Base-by-base conservation (phyloP, 495 filamentous ascomycete genomes). In the Aspergillus heteromorphus region DNA sequence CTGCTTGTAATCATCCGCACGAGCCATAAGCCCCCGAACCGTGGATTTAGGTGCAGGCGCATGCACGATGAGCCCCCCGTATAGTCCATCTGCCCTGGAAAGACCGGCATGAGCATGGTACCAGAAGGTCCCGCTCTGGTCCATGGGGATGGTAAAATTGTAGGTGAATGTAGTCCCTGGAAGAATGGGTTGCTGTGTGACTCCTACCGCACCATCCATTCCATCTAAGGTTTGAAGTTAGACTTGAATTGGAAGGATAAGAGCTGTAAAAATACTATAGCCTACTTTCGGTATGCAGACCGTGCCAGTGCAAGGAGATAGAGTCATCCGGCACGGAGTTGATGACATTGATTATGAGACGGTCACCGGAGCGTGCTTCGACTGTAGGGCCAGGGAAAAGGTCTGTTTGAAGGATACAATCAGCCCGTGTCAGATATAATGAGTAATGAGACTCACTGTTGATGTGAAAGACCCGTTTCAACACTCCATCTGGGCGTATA, bases 41-140 rank as follows among this genome's bases (percentile, higher is more conserved):
- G 63, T 62, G 9, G 68, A 57, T 34, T 51, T 63, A 25, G 65
- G 55, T 6, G 53, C 59, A 3, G 84, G 82, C 48, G 89, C 81
- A 54, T 91, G 81, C 19, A 93, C 73, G 29, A 92, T 79, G 16
- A 93, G 64, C 1, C 87, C 80, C 0, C 86, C 88, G 58, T 86
- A 80, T 16, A 90, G 73, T 10, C 88, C 88, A 65, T 93, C 88
- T 6, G 85, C 84, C 45, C 88, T 85, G 61, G 86, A 82, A 6
- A 79, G 79, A 27, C 74, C 75, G 7, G 76, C 70, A 62, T 92
- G 88, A 2, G 86, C 86, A 67, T 92, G 88, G 63, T 91, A 91
- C 89, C 89, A 92, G 68, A 88, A 92, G 1, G 87, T 89, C 16
- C 88, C 88, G 6, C 82, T 82, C 66, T 91, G 84, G 55, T 86